These are phyloP conservation scores for Inga oerstediana DNA, from an alignment of 306 rosid species.

Conservation along the genomic window DNA sequence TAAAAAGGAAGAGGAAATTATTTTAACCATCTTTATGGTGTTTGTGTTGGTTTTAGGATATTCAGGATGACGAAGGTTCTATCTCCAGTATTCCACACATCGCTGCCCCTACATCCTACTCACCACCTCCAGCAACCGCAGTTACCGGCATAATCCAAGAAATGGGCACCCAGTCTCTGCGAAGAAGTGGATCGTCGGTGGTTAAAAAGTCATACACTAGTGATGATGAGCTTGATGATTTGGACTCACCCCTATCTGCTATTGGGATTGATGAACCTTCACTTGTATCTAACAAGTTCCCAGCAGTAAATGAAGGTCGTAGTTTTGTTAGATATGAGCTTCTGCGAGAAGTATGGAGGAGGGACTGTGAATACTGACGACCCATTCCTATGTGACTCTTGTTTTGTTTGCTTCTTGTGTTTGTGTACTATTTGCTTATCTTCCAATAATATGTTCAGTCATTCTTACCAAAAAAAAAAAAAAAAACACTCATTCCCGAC, in stretches of 20 bases:
- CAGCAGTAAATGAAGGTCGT: conserved; percentile 44
- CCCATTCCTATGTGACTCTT: neutral
- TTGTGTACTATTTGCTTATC: neutral
- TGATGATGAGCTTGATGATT: conserved; percentile 86
- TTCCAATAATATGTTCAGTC: neutral
- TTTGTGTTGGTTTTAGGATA: conserved; percentile 50
- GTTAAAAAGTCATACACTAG: conserved; percentile 69
- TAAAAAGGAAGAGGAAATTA: conserved; percentile 5
- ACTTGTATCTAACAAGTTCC: conserved; percentile 26
- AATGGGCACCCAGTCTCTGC: conserved; percentile 49
- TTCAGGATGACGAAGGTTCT: conserved; percentile 51
- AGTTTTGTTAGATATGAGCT: conserved; percentile 67
- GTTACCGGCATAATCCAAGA: conserved; percentile 55
- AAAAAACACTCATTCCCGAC: neutral
- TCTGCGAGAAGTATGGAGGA: conserved; percentile 84
- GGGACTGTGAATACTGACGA: conserved; percentile 49
- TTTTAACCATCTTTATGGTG: conserved; percentile 1
- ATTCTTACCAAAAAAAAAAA: neutral
- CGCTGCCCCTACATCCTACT: conserved; percentile 65
- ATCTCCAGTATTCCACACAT: conserved; percentile 57
- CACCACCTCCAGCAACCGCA: conserved; percentile 61
- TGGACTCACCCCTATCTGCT: conserved; percentile 76
- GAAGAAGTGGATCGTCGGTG: conserved; percentile 56
- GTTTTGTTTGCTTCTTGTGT: conserved; percentile 17
- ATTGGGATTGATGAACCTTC: conserved; percentile 59